Base-by-base conservation (phyloP, 73 alveolate genomes). In the Paramecium bursaria region DNA sequence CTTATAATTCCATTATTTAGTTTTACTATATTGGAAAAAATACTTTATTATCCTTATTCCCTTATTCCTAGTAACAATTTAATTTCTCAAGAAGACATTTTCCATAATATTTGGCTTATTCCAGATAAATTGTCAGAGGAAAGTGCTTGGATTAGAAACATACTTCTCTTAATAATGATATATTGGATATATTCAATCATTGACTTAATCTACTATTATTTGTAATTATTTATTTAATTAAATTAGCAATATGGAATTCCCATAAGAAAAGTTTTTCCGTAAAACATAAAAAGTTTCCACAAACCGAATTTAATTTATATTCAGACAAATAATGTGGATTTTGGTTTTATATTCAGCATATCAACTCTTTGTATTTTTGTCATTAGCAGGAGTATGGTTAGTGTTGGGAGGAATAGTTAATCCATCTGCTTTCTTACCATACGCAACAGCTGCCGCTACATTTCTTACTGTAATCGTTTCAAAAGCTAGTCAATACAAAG, bases 361-460 rank as follows among this genome's bases (percentile, higher is more conserved):
- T 50, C 14, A n/a, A 0, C 7, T 50, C 10, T 14, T 6, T 13
- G 26, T 50, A 0, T 50, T 23, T 50, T 15, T 50, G 11, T 23
- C 46, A 5, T 15, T 50, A 9, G 46, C 26, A 3, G 74, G 74
- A 13, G 26, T 42, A 4, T 50, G 74, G 74, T 42, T 50, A 0
- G 26, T 50, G 2, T 15, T 50, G 25, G 6, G 74, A 23, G 74
- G 46, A 23, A 50, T 50, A 3, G 26, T 50, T 2, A 50, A 50
- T 50, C 74, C 74, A 13, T 11, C 21, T 13, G 74, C 74, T n/a
- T 50, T 50, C 6, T 50, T 50, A 50, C 74, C 74, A 4, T 50
- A 50, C 5, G 74, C 74, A 50, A 50, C 74, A n/a, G 21, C 74
- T 1, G 74, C 74, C 1, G 74, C 74, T 50, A 50, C 74, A 23